Evolutionary conservation across 106 monocot genomes (phyloP).

Genomic region (Platanthera guangdongensis): DNA sequence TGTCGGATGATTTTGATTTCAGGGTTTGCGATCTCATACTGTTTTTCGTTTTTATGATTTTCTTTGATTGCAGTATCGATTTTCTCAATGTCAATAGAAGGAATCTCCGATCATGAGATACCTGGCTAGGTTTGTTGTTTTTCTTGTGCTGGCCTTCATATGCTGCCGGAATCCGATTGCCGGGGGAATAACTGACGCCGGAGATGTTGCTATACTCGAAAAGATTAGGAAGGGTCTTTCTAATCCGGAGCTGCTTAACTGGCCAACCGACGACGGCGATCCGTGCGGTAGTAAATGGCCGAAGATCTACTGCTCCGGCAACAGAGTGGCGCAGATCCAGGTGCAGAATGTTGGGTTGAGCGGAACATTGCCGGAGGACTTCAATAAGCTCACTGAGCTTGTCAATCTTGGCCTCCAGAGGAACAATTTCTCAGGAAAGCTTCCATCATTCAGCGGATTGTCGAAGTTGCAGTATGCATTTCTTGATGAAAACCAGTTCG

Average conservation of each 20-base stretch:
- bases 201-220: constrained; percentile 24
- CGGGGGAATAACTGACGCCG: constrained; percentile 18
- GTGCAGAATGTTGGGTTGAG: constrained; percentile 29
- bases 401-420: constrained; percentile 47
- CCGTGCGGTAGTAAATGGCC: constrained; percentile 48
- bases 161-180: background rate
- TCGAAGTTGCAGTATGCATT: constrained; percentile 38
- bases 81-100: too few species aligned
- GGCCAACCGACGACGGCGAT: constrained; percentile 24
- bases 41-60: too few species aligned
- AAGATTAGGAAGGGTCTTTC: constrained; percentile 28
- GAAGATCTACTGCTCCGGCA: constrained; percentile 29
- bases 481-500: constrained; percentile 38
- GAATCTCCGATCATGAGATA: too few species aligned
- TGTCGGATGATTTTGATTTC: too few species aligned
- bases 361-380: constrained; percentile 38
- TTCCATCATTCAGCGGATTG: constrained; percentile 51
- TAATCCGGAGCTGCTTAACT: constrained; percentile 35
- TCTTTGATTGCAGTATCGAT: too few species aligned
- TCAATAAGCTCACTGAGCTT: constrained; percentile 46
- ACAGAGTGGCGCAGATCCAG: constrained; percentile 49
- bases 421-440: constrained; percentile 42
- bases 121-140: too few species aligned
- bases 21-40: too few species aligned
- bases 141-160: too few species aligned